Base-by-base conservation (phyloP, 345 rosid species). In the Salix purpurea region DNA sequence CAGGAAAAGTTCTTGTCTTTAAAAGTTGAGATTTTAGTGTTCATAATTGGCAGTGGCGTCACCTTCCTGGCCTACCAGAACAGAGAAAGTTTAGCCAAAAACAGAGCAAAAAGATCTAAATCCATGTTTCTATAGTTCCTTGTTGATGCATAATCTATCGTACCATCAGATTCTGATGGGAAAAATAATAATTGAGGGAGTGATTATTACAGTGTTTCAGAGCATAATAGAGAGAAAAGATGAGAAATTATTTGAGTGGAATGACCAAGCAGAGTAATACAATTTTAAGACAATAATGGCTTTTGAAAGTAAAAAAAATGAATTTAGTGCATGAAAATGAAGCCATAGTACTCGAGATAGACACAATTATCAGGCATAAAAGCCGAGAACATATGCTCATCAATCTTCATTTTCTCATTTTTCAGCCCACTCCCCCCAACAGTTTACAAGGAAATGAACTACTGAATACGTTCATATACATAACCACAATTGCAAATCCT, bases 401-500 rank as follows among this genome's bases (percentile, higher is more conserved):
- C 28, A 36, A 36, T 67, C 21, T 32, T 36, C 70, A 23, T 58
- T 65, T 19, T 66, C 13, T 19, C 24, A 66, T 66, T 37, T 67
- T 67, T 48, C 48, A 67, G 44, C 4, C 30, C 70, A 39, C 26
- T 39, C 4, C 46, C 48, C 70, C 39, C 28, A 39, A 39, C 46
- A 19, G 70, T 30, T 18, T 37, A 39, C 70, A 67, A 13, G 14
- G 50, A 37, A 21, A n/a, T 13, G 6, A 65, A 30, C 21, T 13
- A 26, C 58, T 28, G 56, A 50, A 32, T 18, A n/a, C 28, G 72
- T 74, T 74, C 74, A 77, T 74, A 46, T 70, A 81, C 78, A 54
- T 7, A 65, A 67, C 28, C 60, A 46, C 61, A 56, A 36, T 79
- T 66, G 62, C 28, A 9, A 34, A 62, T 14, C 69, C 72, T 64